Evolutionary conservation across 2,329 filamentous ascomycete species (phyloP), one percentile per base, ranked within the genome.

Genomic region (Talaromyces pinophilus): DNA sequence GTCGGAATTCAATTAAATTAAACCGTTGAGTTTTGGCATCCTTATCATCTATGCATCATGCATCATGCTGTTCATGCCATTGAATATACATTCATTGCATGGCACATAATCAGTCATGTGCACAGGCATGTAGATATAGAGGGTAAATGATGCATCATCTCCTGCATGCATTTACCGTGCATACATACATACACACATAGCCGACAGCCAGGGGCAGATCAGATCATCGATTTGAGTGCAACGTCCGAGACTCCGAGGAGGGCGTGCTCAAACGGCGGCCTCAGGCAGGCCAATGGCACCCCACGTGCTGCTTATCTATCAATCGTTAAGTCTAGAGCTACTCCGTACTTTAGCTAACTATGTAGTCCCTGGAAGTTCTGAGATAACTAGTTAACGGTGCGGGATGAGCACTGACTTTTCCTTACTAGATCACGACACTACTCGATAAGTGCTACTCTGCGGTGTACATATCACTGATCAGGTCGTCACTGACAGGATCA

Each of bases 1-100:
- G 48, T 30, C 13, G 33, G 11, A 57, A 57, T 57, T 38, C 33
- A 38, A 57, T 25, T 57, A 22, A 40, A 57, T 57, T 57, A 57
- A 22, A 38, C 54, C 54, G 54, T 57, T 57, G 33, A 40, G 33
- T 15, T 30, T 19, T 25, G 54, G 40, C 54, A 5, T 5, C 6
- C 48, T 28, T 17, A 13, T 11, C 8, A 15, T 3, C 2, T 13
- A 8, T 35, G 6, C 5, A 38, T 55, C 48, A 30, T 33, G 52
- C 46, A 50, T 28, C 25, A 13, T 52, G 48, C 15, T 17, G 6
- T 35, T 4, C 4, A 33, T 7, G 15, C 2, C 17, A 19, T 52
- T 28, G 46, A 50, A 4, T 28, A 50, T 30, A 30, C 30, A 28
- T 50, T 3, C 11, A 28, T 13, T 50, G 46, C 33, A 35, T 25